Evolutionary conservation across 345 rosid species (phyloP).

Genomic region (Syzygium jambos): DNA sequence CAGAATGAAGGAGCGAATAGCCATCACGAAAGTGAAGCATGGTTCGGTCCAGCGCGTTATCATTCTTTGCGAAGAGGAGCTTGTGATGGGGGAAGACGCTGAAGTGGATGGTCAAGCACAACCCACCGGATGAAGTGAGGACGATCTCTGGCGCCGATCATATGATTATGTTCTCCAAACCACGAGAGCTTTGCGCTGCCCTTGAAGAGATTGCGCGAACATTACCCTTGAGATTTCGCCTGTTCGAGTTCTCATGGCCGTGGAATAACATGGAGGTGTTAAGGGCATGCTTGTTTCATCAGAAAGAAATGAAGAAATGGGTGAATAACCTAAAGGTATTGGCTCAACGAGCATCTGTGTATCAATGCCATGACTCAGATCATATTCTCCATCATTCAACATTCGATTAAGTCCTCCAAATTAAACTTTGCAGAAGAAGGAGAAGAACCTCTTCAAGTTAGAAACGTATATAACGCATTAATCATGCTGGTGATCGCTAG

Average conservation of each 20-base stretch:
- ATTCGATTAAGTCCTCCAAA: background rate
- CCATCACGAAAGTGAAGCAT: conserved; percentile 4
- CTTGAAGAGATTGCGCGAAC: conserved; percentile 6
- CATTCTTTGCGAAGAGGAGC: conserved; percentile 10
- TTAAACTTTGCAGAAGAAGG: background rate
- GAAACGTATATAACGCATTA: background rate
- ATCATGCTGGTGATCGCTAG: background rate
- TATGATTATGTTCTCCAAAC: conserved; percentile 23
- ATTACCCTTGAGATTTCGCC: background rate
- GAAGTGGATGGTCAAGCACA: conserved; percentile 4
- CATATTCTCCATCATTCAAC: background rate
- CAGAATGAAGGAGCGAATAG: background rate
- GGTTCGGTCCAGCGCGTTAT: conserved; percentile 10
- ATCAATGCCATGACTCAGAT: background rate
- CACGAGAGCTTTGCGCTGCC: background rate
- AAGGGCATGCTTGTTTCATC: background rate
- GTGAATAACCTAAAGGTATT: background rate
- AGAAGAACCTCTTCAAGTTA: background rate
- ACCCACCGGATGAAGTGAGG: conserved; percentile 8
- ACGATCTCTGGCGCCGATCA: conserved; percentile 8
- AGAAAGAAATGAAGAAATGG: background rate
- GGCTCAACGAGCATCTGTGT: background rate
- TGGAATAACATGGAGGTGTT: background rate
- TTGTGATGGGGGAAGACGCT: background rate
- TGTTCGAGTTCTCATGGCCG: background rate